These are phyloP conservation scores for Kandelia obovata DNA, from an alignment of 345 rosid species.

Conservation along the genomic window DNA sequence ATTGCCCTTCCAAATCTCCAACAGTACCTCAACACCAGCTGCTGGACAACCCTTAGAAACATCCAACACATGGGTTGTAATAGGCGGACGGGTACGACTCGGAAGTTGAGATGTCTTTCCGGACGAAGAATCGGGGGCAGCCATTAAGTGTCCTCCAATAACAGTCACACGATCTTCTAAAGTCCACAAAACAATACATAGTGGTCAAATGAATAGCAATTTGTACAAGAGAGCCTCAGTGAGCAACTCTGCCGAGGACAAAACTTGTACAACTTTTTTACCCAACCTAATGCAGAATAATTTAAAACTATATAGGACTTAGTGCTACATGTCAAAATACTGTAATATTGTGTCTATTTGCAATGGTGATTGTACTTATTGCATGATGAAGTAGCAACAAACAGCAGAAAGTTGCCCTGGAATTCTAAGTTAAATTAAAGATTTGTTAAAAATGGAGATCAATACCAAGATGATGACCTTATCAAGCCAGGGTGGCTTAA, in stretches of 20 bases:
- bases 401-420: not conserved
- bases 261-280: not conserved
- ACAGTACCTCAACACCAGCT: slow-evolving; percentile 59
- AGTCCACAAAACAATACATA: slow-evolving; percentile 15
- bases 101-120: slow-evolving; percentile 38
- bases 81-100: slow-evolving; percentile 68
- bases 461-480: not conserved
- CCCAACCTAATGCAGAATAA: no score
- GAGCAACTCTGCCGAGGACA: not conserved
- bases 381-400: not conserved
- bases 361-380: not conserved
- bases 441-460: not conserved
- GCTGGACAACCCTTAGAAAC: slow-evolving; percentile 82
- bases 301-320: not conserved
- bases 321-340: not conserved
- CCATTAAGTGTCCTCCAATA: slow-evolving; percentile 65
- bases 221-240: not conserved
- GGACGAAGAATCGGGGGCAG: slow-evolving; percentile 36
- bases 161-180: slow-evolving; percentile 68
- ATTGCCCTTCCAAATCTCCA: slow-evolving; percentile 68
- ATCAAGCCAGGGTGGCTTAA: no score
- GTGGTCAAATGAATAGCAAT: not conserved
- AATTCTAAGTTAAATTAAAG: not conserved
- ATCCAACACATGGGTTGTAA: slow-evolving; percentile 90
- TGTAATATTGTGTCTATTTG: not conserved